These are phyloP conservation scores for Apium graveolens DNA, from an alignment of 129 eudicot species.

Conservation along the genomic window DNA sequence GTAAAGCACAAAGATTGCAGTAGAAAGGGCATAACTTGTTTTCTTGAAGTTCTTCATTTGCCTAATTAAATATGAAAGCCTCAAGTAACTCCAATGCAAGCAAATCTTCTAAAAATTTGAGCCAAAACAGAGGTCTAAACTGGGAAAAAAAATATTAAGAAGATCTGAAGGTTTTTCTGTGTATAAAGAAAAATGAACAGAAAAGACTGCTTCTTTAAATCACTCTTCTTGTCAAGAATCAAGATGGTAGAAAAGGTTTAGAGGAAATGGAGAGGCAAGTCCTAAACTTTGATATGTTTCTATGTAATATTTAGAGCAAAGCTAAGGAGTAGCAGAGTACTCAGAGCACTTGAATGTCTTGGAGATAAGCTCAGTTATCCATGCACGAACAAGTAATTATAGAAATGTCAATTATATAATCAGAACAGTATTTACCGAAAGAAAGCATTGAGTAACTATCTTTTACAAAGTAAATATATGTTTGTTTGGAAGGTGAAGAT, in stretches of 20 bases:
- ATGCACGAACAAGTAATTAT: conserved; percentile 1
- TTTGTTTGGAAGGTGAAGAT: too few species aligned
- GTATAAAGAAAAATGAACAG: neutral
- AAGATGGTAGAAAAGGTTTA: neutral
- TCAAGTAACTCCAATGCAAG: neutral
- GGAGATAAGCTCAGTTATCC: conserved; percentile 1
- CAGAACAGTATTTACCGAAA: neutral
- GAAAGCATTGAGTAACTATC: neutral
- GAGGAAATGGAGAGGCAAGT: neutral
- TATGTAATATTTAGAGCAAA: conserved; percentile 1
- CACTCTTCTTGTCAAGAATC: neutral
- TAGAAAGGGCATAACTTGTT: neutral
- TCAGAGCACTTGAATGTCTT: neutral
- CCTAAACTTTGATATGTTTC: neutral
- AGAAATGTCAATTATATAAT: conserved; percentile 1
- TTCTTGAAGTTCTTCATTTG: neutral
- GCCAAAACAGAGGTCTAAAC: neutral
- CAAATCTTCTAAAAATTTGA: neutral
- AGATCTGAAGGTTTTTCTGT: neutral
- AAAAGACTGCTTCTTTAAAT: neutral
- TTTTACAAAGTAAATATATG: too few species aligned
- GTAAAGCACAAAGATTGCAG: neutral
- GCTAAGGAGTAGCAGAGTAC: conserved; percentile 3
- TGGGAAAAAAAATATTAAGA: neutral
- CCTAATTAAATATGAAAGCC: neutral